Base-by-base conservation (phyloP, 257 asterid genomes). In the Solanum neorickii region DNA sequence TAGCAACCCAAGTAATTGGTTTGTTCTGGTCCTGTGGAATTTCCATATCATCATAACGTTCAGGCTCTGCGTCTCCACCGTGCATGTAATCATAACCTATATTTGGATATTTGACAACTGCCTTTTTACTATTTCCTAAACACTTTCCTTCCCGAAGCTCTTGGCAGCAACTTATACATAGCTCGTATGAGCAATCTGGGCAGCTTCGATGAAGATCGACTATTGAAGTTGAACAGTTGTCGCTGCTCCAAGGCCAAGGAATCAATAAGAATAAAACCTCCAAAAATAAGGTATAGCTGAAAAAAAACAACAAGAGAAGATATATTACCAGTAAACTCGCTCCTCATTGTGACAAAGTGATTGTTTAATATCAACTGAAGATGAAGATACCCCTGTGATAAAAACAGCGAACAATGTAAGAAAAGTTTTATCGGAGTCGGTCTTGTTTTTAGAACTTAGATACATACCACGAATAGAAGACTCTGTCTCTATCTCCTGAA, bases 141-240 rank as follows among this genome's bases (percentile, higher is more conserved):
- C 91, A 83, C 82, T 85, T 92, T 82, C 94, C 92, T 66, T 86
- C 86, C 41, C 94, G 93, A 56, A 97, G 92, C 91, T 97, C 98
- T 75, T 86, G 87, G 90, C 93, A 93, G 91, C 99, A 97, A 37
- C 90, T 88, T 83, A 97, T 91, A 89, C 99, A 97, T 29, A 97
- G 93, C 92, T 97, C 99, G 29, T 93, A 97, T 20, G 93, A 90
- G 93, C 99, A 97, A 39, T 84, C 89, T 69, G 97, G 94, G 92
- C 99, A 97, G 83, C 98, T 92, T 88, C 98, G 91, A 85, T 97
- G 99, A 89, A 97, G 97, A 93, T 97, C 99, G 39, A 95, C 88
- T n/a, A 97, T 95, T 88, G 99, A 97, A 60, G 99, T 97, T 87
- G 96, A 93, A 89, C 99, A 97, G 83, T 92, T 92, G 89, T 97